These are phyloP conservation scores for Neonectria ditissima DNA, from an alignment of 2,329 filamentous ascomycete genomes.

Conservation along the genomic window DNA sequence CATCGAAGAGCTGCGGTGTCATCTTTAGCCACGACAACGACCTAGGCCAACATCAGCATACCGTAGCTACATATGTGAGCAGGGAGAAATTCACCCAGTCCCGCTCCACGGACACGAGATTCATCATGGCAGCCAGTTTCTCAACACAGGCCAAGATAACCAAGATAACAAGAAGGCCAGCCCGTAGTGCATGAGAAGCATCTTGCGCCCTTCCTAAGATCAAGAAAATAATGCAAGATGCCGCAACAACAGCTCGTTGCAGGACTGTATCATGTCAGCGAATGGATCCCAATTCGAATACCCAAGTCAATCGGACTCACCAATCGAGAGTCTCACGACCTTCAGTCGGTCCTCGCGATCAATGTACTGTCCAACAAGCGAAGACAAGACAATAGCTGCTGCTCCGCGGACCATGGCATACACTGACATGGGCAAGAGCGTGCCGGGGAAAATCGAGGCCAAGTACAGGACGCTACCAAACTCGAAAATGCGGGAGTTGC, in stretches of 20 bases:
- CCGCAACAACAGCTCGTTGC: conserved; percentile 59
- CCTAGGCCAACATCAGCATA: conserved; percentile 32
- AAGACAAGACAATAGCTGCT: conserved; percentile 69
- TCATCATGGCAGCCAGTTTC: conserved; percentile 74
- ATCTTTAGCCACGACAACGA: conserved; percentile 46
- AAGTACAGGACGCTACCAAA: conserved; percentile 72
- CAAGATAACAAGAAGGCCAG: conserved; percentile 49
- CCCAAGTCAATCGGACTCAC: conserved; percentile 26
- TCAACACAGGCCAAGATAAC: conserved; percentile 73
- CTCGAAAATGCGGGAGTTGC: conserved; percentile 74
- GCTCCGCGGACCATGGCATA: conserved; percentile 73
- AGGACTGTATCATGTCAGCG: conserved; percentile 42
- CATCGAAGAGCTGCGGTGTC: conserved; percentile 34
- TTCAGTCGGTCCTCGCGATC: conserved; percentile 65
- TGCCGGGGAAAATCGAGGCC: conserved; percentile 66
- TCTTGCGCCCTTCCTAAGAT: conserved; percentile 28
- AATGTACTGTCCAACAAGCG: conserved; percentile 68
- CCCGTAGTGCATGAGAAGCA: conserved; percentile 22
- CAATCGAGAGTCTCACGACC: conserved; percentile 64
- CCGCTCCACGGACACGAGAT: conserved; percentile 75
- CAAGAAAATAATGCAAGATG: conserved; percentile 61
- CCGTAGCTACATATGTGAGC: not conserved
- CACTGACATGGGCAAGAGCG: conserved; percentile 74
- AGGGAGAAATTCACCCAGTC: conserved; percentile 68
- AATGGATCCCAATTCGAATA: not conserved